These are phyloP conservation scores for Epichloe aotearoae DNA, from an alignment of 2,329 filamentous ascomycete species.

Conservation along the genomic window DNA sequence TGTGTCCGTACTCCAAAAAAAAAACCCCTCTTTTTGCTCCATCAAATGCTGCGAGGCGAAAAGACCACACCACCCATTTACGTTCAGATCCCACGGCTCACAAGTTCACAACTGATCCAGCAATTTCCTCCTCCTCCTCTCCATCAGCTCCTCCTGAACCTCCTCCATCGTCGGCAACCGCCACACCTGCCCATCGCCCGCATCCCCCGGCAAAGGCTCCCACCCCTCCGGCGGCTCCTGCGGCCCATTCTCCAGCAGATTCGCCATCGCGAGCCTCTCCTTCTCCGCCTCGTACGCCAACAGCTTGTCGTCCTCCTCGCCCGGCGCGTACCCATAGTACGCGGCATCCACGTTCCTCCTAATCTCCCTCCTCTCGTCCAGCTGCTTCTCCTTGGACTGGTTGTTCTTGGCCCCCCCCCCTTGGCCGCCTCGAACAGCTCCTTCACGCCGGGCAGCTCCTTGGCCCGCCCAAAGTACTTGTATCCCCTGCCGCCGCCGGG, in stretches of 20 bases:
- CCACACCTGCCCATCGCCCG: constrained; percentile 72
- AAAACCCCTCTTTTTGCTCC: neutral
- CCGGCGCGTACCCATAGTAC: constrained; percentile 90
- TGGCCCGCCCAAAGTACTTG: constrained; percentile 82
- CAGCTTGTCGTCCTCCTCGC: constrained; percentile 77
- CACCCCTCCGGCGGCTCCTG: constrained; percentile 52
- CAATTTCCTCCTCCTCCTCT: constrained; percentile 68
- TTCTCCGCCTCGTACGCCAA: constrained; percentile 70
- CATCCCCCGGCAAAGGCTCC: constrained; percentile 72
- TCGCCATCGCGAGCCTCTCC: constrained; percentile 67
- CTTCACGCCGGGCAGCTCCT: constrained; percentile 86
- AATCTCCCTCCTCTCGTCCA: constrained; percentile 56
- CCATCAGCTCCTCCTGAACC: constrained; percentile 87
- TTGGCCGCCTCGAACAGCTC: constrained; percentile 79
- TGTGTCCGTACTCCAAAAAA: neutral
- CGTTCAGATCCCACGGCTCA: constrained; percentile 10
- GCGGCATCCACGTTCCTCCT: constrained; percentile 73
- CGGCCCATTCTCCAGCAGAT: constrained; percentile 45
- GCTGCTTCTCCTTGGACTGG: constrained; percentile 49
- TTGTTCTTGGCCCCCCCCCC: constrained; percentile 32
- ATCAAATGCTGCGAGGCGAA: neutral
- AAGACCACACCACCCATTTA: neutral
- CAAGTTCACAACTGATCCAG: constrained; percentile 55
- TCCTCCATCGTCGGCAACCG: constrained; percentile 74
- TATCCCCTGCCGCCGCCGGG: constrained; percentile 75